These are phyloP conservation scores for Lumnitzera littorea DNA, from an alignment of 345 rosid genomes.

Conservation along the genomic window DNA sequence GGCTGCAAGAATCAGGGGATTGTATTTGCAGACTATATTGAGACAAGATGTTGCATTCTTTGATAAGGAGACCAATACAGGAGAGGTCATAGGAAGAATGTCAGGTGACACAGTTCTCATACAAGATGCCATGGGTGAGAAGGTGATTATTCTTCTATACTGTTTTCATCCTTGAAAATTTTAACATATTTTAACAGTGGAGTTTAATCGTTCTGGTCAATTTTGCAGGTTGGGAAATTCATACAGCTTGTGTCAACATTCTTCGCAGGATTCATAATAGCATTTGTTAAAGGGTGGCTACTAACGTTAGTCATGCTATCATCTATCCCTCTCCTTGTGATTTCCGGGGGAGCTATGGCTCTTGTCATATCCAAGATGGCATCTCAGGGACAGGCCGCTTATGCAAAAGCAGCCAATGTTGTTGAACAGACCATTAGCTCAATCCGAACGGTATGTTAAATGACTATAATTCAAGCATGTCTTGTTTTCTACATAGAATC, in stretches of 20 bases:
- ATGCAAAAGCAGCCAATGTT: conserved; percentile 60
- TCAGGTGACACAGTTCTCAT: conserved; percentile 93
- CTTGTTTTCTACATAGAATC: neutral
- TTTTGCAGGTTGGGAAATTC: conserved; percentile 76
- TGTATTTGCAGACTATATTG: conserved; percentile 68
- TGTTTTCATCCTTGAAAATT: neutral
- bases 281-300: conserved; percentile 82
- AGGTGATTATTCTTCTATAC: conserved; percentile 30
- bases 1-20: conserved; percentile 58
- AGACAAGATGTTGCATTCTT: conserved; percentile 81
- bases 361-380: conserved; percentile 48
- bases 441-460: conserved; percentile 58
- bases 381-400: conserved; percentile 59
- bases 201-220: neutral
- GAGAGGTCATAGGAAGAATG: conserved; percentile 95
- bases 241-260: conserved; percentile 64
- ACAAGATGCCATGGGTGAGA: conserved; percentile 96
- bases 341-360: conserved; percentile 54
- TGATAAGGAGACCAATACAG: conserved; percentile 72
- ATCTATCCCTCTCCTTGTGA: conserved; percentile 59
- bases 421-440: conserved; percentile 81
- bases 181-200: neutral
- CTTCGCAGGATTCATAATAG: conserved; percentile 65
- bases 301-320: conserved; percentile 67
- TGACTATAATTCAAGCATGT: neutral